Percentiles rank a stretch among this genome's conserved stretches.
phyloP scores from a whole-genome alignment of 2,329 filamentous ascomycete genomes.

The Mariannaea sp. region DNA sequence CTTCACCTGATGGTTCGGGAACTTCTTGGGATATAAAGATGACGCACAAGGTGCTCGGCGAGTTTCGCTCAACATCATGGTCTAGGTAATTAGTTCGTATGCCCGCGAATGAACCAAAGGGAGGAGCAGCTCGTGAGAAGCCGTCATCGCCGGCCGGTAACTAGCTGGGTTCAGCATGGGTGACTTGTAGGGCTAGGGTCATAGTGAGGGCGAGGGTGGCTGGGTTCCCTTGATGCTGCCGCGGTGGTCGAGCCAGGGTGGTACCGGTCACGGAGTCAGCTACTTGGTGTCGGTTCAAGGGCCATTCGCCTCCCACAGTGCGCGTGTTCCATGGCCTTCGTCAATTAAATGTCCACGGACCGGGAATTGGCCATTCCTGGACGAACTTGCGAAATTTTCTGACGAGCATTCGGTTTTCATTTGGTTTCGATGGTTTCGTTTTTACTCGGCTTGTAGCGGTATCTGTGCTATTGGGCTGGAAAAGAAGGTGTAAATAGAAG shows the following conservation, averaged over 20 bases:
- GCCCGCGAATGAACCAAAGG: slow-evolving; percentile 19
- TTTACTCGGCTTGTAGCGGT: not conserved
- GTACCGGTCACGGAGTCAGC: slow-evolving; percentile 29
- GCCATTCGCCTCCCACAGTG: slow-evolving; percentile 30
- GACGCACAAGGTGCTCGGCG: slow-evolving; percentile 5
- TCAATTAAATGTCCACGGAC: slow-evolving; percentile 20
- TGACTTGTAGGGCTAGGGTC: not conserved
- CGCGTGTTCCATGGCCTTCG: slow-evolving; percentile 23
- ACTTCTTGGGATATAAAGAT: not conserved
- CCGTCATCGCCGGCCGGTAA: slow-evolving; percentile 13
- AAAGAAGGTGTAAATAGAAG: not conserved
- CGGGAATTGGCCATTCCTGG: slow-evolving; percentile 24
- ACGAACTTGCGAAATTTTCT: slow-evolving; percentile 31
- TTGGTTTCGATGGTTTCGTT: slow-evolving; percentile 3
- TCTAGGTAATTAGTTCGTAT: slow-evolving; percentile 27
- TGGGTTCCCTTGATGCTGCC: no score
- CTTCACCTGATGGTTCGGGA: not conserved
- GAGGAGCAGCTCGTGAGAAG: not conserved
- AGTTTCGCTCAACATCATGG: slow-evolving; percentile 28
- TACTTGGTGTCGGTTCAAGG: slow-evolving; percentile 16
- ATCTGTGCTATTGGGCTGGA: slow-evolving; percentile 4
- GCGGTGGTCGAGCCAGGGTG: slow-evolving; percentile 24
- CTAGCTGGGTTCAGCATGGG: slow-evolving; percentile 5
- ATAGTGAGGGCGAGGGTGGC: slow-evolving; percentile 23
- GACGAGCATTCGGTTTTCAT: slow-evolving; percentile 17